Percentiles rank a stretch among this genome's conserved stretches.
These are phyloP conservation scores for Trichosporon inkin DNA, from an alignment of 1,284 basidiomycete species.

Conservation along the genomic window DNA sequence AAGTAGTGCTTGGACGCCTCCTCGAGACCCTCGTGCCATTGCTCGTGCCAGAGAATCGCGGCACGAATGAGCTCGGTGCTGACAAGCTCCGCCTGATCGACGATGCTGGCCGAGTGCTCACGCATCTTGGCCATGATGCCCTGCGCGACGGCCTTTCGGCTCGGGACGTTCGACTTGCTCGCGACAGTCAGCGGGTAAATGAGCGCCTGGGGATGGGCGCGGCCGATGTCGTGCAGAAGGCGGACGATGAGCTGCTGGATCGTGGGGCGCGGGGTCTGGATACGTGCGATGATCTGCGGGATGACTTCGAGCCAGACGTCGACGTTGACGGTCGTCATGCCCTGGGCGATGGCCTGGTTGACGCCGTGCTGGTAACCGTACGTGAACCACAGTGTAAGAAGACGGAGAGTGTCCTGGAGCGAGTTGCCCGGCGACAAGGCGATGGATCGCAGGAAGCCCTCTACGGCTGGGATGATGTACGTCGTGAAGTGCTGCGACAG, in stretches of 20 bases:
- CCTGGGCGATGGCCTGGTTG: conserved; percentile 80
- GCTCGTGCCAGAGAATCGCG: conserved; percentile 97
- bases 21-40: conserved; percentile 98
- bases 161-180: conserved; percentile 84
- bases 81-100: conserved; percentile 89
- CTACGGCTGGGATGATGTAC: conserved; percentile 91
- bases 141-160: conserved; percentile 77
- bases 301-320: conserved; percentile 99
- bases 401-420: conserved; percentile 87
- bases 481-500: conserved; percentile 67
- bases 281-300: conserved; percentile 97
- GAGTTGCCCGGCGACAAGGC: conserved; percentile 84
- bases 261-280: conserved; percentile 85
- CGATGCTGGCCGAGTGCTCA: conserved; percentile 83
- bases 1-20: conserved; percentile 97
- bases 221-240: conserved; percentile 87
- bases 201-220: conserved; percentile 93
- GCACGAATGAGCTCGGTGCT: conserved; percentile 94
- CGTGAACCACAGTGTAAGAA: conserved; percentile 98
- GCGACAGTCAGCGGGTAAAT: conserved; percentile 98
- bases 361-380: conserved; percentile 90
- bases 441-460: conserved; percentile 97
- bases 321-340: conserved; percentile 85
- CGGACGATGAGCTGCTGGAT: conserved; percentile 88
- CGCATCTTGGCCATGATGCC: conserved; percentile 90